A percentile compares a stretch with the other conserved stretches of the same genome.
These are phyloP conservation scores for Choiromyces venosus DNA, from an alignment of 495 filamentous ascomycete species.

Conservation along the genomic window DNA sequence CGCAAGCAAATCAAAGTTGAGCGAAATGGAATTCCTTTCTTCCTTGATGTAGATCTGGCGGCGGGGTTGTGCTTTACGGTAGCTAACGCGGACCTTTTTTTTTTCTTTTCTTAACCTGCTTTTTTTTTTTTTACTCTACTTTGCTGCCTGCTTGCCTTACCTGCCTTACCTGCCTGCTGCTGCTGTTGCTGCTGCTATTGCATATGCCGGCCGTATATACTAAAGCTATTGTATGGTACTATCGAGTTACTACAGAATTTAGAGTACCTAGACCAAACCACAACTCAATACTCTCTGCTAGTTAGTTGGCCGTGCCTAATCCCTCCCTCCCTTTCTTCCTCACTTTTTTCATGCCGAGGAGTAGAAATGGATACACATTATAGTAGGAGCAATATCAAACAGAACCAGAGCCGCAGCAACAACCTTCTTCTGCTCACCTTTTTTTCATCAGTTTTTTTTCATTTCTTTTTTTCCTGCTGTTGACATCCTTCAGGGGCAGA, in stretches of 20 bases:
- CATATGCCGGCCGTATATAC: neutral
- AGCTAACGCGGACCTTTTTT: neutral
- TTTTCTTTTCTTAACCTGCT: too few relatives aligned
- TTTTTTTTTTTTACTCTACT: neutral
- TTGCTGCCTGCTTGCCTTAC: neutral
- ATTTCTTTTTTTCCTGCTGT: neutral
- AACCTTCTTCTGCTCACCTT: neutral
- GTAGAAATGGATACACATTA: neutral
- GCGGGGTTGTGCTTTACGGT: neutral
- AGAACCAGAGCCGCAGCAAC: neutral
- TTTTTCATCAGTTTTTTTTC: too few relatives aligned
- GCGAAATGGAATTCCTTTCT: neutral
- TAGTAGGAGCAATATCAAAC: neutral
- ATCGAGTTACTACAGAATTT: neutral
- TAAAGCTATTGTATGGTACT: neutral
- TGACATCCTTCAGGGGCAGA: neutral
- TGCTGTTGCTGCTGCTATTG: neutral
- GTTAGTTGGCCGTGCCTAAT: neutral
- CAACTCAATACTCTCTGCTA: neutral
- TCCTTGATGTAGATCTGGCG: neutral
- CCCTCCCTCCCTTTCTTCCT: neutral
- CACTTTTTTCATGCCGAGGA: neutral
- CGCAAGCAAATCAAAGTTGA: neutral
- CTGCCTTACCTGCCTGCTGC: conserved; percentile 1
- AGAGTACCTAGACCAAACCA: neutral